phyloP scores from a whole-genome alignment of 164 flowering plant species.

The Vitis vinifera region DNA sequence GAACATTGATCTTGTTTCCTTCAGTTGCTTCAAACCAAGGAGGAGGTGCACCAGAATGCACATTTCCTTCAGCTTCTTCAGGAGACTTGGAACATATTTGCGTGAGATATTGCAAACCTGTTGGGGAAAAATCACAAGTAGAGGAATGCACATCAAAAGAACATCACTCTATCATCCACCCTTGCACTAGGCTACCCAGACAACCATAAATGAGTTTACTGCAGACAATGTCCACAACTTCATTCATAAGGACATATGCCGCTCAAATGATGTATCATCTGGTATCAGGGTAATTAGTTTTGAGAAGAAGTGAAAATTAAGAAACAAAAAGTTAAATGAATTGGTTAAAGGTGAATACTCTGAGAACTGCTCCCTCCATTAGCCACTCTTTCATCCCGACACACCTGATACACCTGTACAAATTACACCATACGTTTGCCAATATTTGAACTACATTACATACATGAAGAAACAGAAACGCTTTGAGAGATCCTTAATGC shows the following conservation, averaged over 20 bases:
- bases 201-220: background rate
- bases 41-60: conserved; percentile 91
- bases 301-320: background rate
- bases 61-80: conserved; percentile 51
- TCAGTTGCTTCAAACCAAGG: conserved; percentile 72
- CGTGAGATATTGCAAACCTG: conserved; percentile 45
- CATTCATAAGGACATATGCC: background rate
- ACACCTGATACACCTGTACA: conserved; percentile 24
- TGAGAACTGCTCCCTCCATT: conserved; percentile 29
- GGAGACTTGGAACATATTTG: conserved; percentile 25
- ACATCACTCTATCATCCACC: background rate
- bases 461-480: background rate
- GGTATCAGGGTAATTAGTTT: background rate
- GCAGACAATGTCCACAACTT: background rate
- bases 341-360: conserved; percentile 35
- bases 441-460: background rate
- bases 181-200: background rate
- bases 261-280: background rate
- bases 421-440: conserved; percentile 2
- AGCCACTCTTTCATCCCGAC: conserved; percentile 22
- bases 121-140: conserved; percentile 11
- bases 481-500: background rate
- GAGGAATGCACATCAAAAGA: conserved; percentile 4
- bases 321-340: background rate
- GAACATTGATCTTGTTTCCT: conserved; percentile 26